Base-by-base conservation (phyloP, 2,329 filamentous ascomycete genomes). In the Calonectria fujianensis region DNA sequence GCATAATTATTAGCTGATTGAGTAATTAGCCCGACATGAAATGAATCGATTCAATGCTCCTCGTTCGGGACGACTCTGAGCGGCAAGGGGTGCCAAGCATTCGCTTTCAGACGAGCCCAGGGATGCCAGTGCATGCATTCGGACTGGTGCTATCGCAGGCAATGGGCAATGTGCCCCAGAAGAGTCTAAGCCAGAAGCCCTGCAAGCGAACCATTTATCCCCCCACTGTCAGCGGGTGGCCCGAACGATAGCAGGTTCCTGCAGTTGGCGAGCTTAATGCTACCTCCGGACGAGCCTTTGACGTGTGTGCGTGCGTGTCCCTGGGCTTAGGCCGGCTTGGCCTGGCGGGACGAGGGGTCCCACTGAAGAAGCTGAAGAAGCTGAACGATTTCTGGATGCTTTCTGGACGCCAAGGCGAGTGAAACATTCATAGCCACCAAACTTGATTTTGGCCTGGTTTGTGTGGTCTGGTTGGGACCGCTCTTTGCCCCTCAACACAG, bases 401-500 rank as follows among this genome's bases (percentile, higher is more conserved):
- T 63, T 63, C 57, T 31, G 37, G 57, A 39, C 24, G 57, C 57
- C 35, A 63, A 20, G 35, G 24, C 67, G 76, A 35, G 57, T 72
- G 59, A 63, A 45, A 48, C 67, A 48, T 69, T 69, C 48, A 74
- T 73, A 71, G 59, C 48, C 29, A 24, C 41, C 52, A 65, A 24
- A 10, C 35, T 61, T 41, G 57, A 61, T 63, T 37, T 29, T 27
- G 57, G 57, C 37, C n/a, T 63, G 41, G 57, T 63, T 63, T 63
- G 57, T 41, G 41, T 63, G 57, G 57, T 18, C 37, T 63, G 35
- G 18, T 37, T n/a, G 18, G 35, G 37, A 41, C 57, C 35, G 24
- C 57, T 45, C 69, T 64, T 65, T 78, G 73, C 77, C 74, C 77
- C 73, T 70, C 68, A 27, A 63, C 68, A 74, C 77, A 78, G 13